Evolutionary conservation across 2,329 filamentous ascomycete species (phyloP), one percentile per base, ranked within the genome.

Genomic region (Verticillium albo-atrum): DNA sequence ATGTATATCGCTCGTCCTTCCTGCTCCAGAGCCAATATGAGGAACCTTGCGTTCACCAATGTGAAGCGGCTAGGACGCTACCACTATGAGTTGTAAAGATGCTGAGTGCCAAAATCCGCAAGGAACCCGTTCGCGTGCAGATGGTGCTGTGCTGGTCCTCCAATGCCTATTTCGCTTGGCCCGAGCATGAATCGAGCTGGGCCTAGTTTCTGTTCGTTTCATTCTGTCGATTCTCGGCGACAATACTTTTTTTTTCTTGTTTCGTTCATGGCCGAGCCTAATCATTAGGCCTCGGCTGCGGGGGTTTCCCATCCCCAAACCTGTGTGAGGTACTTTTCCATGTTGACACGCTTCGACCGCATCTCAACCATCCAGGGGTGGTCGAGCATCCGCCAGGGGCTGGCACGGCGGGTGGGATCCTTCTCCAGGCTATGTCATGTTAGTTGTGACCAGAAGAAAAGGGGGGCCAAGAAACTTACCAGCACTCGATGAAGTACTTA

Each of bases 401-500:
- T 96, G 30, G 94, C 95, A 72, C 95, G 84, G 69, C 93, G 87
- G 60, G 83, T 84, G 23, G 91, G 88, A 67, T 97, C 92, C 77
- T 99, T 99, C 75, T 99, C 95, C 60, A 99, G 84, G 78, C 95
- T 98, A 64, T 6, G 6, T 52, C 32, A 57, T 42, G 6, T 61
- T 58, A 65, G 60, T 23, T 7, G 47, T 17, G 30, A 37, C 10
- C 42, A 53, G 23, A 37, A 14, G 2, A 14, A 54, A 26, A n/a
- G 42, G 14, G 30, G 17, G 15, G 35, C 9, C 25, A 15, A 50
- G 27, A 20, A 58, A 88, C 91, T 72, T 85, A 98, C 94, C 95
- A 98, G 85, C 93, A 97, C 77, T 97, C 93, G 68, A 99, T 97
- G 69, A 99, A 99, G 74, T 97, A 97, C 75, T 99, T 99, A 77